Evolutionary conservation across 192 early-diverging fungal genomes (phyloP), one percentile per base, ranked within the genome.

Genomic region (Entophlyctis luteolus): DNA sequence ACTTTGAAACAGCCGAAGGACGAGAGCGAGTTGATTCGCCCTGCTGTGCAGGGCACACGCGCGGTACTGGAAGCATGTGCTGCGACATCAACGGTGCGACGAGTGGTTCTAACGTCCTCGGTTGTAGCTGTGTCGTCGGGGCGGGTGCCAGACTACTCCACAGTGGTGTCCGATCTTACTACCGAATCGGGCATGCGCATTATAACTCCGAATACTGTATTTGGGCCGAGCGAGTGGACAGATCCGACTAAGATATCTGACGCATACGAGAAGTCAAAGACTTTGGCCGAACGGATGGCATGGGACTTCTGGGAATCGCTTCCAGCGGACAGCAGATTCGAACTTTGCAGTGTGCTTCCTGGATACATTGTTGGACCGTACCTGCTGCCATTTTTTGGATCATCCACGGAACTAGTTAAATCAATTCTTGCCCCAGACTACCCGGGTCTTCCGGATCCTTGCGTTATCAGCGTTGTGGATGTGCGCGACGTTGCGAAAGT

Each of bases 51-150:
- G 4, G 79, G 79, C 28, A 81, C 79, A 8, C 37, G 74, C 3
- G 75, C 58, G n/a, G 42, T 81, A 23, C 66, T 81, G 33, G 25
- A 72, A 20, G 60, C 60, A 3, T 42, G 39, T n/a, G 58, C 59
- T 8, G 20, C 38, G 42, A 14, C 46, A 12, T 12, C n/a, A 23
- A 52, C 48, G 16, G 73, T 82, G 5, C 58, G 62, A 31, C 71
- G 65, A 18, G 76, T 80, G n/a, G 75, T 80, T 23, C 33, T 81
- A 16, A 82, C 79, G 1, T 79, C 75, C 1, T 81, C 77, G 28
- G 12, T 58, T 14, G 78, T 59, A 6, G 69, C 71, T 39, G 52
- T 75, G 27, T 42, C 39, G 39, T 42, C 39, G 39, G 39, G 39
- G 10, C 39, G 39, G 10, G 10, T 42, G 10, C 10, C 39, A 8